phyloP scores from a whole-genome alignment of 768 basidiomycete species.

The Coprinellus aureogranulatus region DNA sequence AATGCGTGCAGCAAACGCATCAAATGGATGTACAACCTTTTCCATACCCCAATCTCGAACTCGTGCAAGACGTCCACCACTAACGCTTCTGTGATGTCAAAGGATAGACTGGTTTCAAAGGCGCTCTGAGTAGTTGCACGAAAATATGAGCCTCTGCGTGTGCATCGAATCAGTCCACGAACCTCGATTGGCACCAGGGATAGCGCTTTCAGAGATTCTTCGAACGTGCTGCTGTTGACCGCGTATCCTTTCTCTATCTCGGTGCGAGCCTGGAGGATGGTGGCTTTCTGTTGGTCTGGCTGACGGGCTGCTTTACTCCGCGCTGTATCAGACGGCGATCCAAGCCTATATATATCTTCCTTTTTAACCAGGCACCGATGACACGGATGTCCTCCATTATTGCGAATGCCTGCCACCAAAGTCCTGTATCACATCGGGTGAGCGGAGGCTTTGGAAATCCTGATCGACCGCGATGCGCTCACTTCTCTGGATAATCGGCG shows the following conservation, averaged over 20 bases:
- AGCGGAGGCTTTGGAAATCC: background rate
- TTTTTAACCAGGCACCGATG: background rate
- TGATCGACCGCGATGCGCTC: background rate
- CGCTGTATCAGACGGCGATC: background rate
- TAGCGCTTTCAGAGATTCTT: too few relatives aligned
- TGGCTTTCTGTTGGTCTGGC: too few relatives aligned
- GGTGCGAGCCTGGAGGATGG: too few relatives aligned
- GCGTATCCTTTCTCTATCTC: too few relatives aligned
- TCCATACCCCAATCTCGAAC: slow-evolving; percentile 39
- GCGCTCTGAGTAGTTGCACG: background rate
- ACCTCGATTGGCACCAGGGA: too few relatives aligned
- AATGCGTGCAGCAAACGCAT: slow-evolving; percentile 27
- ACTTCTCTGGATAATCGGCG: slow-evolving; percentile 8
- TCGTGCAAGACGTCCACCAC: slow-evolving; percentile 35
- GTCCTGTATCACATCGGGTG: background rate
- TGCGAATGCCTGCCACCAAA: background rate
- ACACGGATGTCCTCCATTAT: background rate
- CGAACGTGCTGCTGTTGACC: too few relatives aligned
- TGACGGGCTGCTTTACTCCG: background rate
- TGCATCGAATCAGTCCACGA: too few relatives aligned
- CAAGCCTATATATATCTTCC: background rate
- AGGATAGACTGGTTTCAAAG: background rate
- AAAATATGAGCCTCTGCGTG: background rate
- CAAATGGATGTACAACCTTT: slow-evolving; percentile 32
- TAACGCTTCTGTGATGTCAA: slow-evolving; percentile 20